phyloP scores from a whole-genome alignment of 169 alveolate genomes.

The Plasmodium inui region DNA sequence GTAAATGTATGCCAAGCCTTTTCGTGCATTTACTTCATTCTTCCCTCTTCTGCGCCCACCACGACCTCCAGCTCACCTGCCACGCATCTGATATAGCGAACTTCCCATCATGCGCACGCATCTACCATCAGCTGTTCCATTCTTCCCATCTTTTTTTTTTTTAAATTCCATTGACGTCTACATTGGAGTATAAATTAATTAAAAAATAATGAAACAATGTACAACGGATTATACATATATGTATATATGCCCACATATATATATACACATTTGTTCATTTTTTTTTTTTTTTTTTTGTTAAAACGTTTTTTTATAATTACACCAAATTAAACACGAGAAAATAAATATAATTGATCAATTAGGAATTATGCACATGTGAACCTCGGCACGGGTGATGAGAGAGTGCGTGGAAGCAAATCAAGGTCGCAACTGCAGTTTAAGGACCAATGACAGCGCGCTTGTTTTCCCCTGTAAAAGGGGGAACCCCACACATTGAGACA shows the following conservation, averaged over 20 bases:
- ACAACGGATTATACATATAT: constrained; percentile 17
- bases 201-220: constrained; percentile 39
- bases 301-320: constrained; percentile 43
- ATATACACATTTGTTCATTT: constrained; percentile 57
- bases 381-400: not conserved
- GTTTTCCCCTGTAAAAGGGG: not conserved
- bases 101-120: not conserved
- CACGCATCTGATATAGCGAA: not conserved
- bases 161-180: constrained; percentile 54
- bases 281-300: constrained; percentile 64
- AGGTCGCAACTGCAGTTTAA: not conserved
- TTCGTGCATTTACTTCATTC: not conserved
- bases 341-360: constrained; percentile 62
- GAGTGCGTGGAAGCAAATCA: not conserved
- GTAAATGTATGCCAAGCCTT: not conserved
- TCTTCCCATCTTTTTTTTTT: constrained; percentile 32
- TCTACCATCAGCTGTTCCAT: not conserved
- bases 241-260: constrained; percentile 29
- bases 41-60: not conserved
- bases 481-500: not conserved
- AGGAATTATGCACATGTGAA: constrained; percentile 13
- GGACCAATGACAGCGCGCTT: not conserved
- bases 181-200: constrained; percentile 75
- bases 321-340: constrained; percentile 28
- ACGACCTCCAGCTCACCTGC: not conserved